Evolutionary conservation across 768 basidiomycete genomes (phyloP).

Genomic region (Kockovaella imperatae): DNA sequence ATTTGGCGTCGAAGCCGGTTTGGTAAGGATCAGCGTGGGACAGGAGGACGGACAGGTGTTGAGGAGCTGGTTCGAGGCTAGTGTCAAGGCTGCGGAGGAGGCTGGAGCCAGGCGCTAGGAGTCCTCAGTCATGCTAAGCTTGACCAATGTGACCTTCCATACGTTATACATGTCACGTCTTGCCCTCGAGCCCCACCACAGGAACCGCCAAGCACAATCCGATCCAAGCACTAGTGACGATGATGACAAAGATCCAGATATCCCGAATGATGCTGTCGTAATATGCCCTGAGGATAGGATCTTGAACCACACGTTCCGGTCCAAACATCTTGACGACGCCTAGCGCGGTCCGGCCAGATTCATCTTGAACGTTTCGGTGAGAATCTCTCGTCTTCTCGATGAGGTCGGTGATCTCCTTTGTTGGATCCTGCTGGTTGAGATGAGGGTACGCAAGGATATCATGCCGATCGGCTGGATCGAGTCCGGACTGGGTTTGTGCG

Average conservation of each 20-base stretch:
- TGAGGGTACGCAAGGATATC: too few relatives aligned
- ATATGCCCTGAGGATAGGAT: conserved; percentile 27
- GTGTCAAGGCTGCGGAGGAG: conserved; percentile 50
- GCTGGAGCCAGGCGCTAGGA: too few relatives aligned
- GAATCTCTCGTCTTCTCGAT: background rate
- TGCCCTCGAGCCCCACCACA: conserved; percentile 9
- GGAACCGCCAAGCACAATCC: conserved; percentile 35
- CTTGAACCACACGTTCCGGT: conserved; percentile 30
- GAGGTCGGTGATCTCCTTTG: too few relatives aligned
- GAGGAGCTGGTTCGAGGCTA: conserved; percentile 60
- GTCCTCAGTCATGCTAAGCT: too few relatives aligned
- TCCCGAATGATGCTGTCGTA: conserved; percentile 25
- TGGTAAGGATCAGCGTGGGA: conserved; percentile 87
- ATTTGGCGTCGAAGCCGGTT: conserved; percentile 72
- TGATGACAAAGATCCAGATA: conserved; percentile 28
- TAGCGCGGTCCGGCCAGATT: background rate
- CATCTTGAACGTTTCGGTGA: too few relatives aligned
- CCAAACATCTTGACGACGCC: conserved; percentile 29
- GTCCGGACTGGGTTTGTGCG: too few relatives aligned
- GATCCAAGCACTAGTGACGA: conserved; percentile 17
- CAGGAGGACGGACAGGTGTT: conserved; percentile 64
- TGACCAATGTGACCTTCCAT: too few relatives aligned
- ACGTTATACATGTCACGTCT: background rate
- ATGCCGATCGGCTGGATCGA: too few relatives aligned
- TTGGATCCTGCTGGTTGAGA: too few relatives aligned